These are phyloP conservation scores for Juncus effusus DNA, from an alignment of 176 grass and related monocot species.

Conservation along the genomic window DNA sequence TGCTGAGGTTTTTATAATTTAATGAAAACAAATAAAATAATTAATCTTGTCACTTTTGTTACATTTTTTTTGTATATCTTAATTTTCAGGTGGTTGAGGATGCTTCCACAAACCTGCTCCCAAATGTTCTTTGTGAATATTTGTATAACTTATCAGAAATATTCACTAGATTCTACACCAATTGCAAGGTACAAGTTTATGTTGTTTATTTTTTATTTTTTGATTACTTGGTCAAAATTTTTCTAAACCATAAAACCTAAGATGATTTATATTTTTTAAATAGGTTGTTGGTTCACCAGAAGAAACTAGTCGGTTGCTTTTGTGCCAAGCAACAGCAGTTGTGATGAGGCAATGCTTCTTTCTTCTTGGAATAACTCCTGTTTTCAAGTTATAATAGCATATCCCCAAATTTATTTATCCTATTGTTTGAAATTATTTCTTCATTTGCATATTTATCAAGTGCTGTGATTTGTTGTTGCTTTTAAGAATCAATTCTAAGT, in stretches of 20 bases:
- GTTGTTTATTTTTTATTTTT: neutral
- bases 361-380: constrained; percentile 49
- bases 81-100: constrained; percentile 84
- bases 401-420: constrained; percentile 5
- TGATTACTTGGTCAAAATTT: neutral
- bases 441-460: constrained; percentile 22
- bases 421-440: constrained; percentile 16
- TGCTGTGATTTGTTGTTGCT: constrained; percentile 21
- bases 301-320: constrained; percentile 45
- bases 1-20: constrained; percentile 46
- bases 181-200: constrained; percentile 59
- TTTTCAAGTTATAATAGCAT: constrained; percentile 41
- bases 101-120: constrained; percentile 71
- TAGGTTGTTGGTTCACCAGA: constrained; percentile 47
- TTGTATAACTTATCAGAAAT: constrained; percentile 92
- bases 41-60: neutral
- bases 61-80: neutral
- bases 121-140: constrained; percentile 92
- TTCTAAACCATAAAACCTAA: neutral
- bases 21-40: neutral
- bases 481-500: constrained; percentile 17
- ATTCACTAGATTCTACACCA: constrained; percentile 92
- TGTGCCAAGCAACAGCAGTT: constrained; percentile 43
- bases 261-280: constrained; percentile 2
- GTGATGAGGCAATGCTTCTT: constrained; percentile 52